Percentiles rank a stretch among this genome's conserved stretches.
These are phyloP conservation scores for Albophoma yamanashiensis DNA, from an alignment of 2,329 filamentous ascomycete species.

Conservation along the genomic window DNA sequence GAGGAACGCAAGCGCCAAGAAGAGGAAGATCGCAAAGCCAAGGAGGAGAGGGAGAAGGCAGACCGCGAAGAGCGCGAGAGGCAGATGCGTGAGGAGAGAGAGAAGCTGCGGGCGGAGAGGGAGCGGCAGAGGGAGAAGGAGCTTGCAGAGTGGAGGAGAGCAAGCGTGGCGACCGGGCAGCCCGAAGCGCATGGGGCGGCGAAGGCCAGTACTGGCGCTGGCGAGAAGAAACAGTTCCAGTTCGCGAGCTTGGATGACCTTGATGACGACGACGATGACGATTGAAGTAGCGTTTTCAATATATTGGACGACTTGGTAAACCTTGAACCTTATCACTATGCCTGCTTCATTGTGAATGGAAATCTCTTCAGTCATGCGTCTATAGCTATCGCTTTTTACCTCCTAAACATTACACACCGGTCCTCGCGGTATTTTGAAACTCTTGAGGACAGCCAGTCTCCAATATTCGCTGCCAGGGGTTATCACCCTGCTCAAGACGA, in stretches of 20 bases:
- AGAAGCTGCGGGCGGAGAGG: slow-evolving; percentile 27
- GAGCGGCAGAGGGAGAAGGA: slow-evolving; percentile 31
- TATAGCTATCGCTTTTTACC: not conserved
- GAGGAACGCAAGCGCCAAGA: slow-evolving; percentile 39
- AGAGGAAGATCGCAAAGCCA: slow-evolving; percentile 35
- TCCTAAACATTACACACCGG: not conserved
- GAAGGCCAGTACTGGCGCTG: slow-evolving; percentile 13
- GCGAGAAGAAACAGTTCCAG: slow-evolving; percentile 43
- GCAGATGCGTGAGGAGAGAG: slow-evolving; percentile 26
- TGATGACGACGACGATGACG: slow-evolving; percentile 28
- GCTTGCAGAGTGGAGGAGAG: slow-evolving; percentile 28
- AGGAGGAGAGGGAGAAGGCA: slow-evolving; percentile 34
- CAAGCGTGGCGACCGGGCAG: slow-evolving; percentile 19
- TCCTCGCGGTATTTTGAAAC: not conserved
- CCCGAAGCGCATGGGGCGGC: slow-evolving; percentile 13
- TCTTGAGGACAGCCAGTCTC: not conserved
- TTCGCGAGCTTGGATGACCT: slow-evolving; percentile 43
- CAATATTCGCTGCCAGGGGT: not conserved
- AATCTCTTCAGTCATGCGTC: not conserved
- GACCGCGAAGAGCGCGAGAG: slow-evolving; percentile 36
- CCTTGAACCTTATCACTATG: not conserved
- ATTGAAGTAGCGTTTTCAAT: not conserved
- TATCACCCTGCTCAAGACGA: not conserved
- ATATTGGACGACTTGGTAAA: not conserved
- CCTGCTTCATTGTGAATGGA: not conserved